Evolutionary conservation across 257 asterid species (phyloP).

Genomic region (Solanum raphanifolium): DNA sequence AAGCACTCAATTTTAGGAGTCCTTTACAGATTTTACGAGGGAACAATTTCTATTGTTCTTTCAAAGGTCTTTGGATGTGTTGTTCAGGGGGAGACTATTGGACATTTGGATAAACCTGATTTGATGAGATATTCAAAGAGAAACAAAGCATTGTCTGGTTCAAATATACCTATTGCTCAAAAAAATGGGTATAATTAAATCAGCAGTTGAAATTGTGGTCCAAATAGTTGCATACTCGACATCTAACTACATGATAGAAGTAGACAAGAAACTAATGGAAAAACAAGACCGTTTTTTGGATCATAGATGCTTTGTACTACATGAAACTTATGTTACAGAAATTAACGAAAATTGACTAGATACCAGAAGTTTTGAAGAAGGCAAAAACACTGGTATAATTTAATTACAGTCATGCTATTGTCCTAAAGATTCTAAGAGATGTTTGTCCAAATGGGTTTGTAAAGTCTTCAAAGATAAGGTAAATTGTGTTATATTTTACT

Average conservation of each 20-base stretch:
- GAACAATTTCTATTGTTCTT: too few relatives aligned
- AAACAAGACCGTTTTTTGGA: conserved; percentile 33
- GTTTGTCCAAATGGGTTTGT: conserved; percentile 11
- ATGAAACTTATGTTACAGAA: not conserved
- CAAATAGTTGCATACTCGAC: not conserved
- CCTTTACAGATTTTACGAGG: not conserved
- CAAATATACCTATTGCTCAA: too few relatives aligned
- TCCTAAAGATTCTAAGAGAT: conserved; percentile 13
- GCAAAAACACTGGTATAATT: conserved; percentile 32
- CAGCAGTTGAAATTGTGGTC: conserved; percentile 18
- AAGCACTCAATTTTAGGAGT: not conserved
- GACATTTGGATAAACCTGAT: not conserved
- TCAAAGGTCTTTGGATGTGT: not conserved
- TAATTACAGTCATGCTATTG: conserved; percentile 12
- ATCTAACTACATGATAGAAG: conserved; percentile 32
- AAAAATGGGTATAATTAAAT: too few relatives aligned
- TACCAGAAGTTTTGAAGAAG: conserved; percentile 25
- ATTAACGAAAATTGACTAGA: not conserved
- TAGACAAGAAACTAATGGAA: conserved; percentile 24
- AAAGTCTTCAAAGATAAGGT: not conserved
- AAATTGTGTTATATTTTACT: too few relatives aligned
- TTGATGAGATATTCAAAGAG: not conserved
- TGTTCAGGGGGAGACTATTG: not conserved
- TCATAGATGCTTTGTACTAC: not conserved
- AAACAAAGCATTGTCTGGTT: too few relatives aligned